These are phyloP conservation scores for Puccinia sorghi DNA, from an alignment of 1,284 basidiomycete genomes.

Conservation along the genomic window DNA sequence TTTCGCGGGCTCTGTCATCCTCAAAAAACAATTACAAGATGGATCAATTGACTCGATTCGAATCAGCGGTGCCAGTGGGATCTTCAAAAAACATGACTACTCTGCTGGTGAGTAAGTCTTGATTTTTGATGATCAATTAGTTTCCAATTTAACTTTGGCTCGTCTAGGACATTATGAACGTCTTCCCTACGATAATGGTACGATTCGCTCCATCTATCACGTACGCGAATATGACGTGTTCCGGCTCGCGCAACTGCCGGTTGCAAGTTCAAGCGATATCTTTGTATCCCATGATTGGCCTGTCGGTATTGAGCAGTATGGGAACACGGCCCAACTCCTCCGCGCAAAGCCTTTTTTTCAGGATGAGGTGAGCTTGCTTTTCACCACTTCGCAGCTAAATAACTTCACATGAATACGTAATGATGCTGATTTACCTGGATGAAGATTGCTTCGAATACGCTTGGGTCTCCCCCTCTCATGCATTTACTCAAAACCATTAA, in stretches of 20 bases:
- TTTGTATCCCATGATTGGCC: conserved; percentile 99
- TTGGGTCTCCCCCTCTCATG: conserved; percentile 88
- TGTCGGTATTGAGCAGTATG: conserved; percentile 76
- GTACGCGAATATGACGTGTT: conserved; percentile 78
- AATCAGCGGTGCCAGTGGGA: conserved; percentile 88
- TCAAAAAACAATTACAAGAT: conserved; percentile 60
- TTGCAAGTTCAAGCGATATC: conserved; percentile 62
- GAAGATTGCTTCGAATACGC: conserved; percentile 65
- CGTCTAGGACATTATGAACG: conserved; percentile 69
- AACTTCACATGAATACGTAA: neutral
- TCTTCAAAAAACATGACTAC: conserved; percentile 83
- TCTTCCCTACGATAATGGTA: conserved; percentile 68
- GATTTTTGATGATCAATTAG: neutral
- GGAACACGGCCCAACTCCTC: conserved; percentile 70
- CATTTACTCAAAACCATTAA: conserved; percentile 72
- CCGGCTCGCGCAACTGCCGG: conserved; percentile 63
- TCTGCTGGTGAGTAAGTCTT: conserved; percentile 64
- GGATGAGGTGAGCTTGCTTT: conserved; percentile 63
- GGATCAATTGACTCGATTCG: conserved; percentile 66
- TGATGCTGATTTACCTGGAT: neutral
- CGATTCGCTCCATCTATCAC: conserved; percentile 86
- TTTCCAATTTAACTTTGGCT: neutral
- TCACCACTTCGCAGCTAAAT: neutral
- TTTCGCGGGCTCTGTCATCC: conserved; percentile 80
- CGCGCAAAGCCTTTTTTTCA: conserved; percentile 79